phyloP scores from a whole-genome alignment of 192 early-diverging fungal species.

The Coemansia sp. region DNA sequence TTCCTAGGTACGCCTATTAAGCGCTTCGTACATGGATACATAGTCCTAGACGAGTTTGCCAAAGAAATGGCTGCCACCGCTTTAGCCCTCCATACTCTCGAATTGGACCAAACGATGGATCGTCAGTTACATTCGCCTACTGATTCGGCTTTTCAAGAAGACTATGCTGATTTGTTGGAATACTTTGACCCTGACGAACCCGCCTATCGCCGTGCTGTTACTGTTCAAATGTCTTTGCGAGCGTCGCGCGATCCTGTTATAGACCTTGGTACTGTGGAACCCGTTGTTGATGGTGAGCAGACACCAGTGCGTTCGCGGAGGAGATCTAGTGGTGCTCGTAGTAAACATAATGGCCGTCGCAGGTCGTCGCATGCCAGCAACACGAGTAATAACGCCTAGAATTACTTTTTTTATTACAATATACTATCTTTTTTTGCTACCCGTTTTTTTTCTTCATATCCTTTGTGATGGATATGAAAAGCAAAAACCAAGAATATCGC shows the following conservation, averaged over 20 bases:
- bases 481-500: too few relatives aligned
- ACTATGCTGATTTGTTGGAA: conserved; percentile 42
- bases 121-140: not conserved
- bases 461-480: too few relatives aligned
- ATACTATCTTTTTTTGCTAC: too few relatives aligned
- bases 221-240: conserved; percentile 17
- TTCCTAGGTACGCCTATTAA: conserved; percentile 50
- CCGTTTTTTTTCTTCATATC: too few relatives aligned
- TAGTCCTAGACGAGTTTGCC: conserved; percentile 65
- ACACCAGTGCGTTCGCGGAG: not conserved
- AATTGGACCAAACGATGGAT: conserved; percentile 35
- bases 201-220: conserved; percentile 19
- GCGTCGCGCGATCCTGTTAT: conserved; percentile 3
- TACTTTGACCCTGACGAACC: conserved; percentile 48
- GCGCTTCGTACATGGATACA: conserved; percentile 63
- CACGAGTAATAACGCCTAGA: not conserved
- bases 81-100: conserved; percentile 56
- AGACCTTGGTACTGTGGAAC: conserved; percentile 10
- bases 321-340: not conserved
- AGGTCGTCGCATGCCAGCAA: not conserved
- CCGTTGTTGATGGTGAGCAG: not conserved
- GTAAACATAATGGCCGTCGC: not conserved
- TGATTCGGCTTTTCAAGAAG: conserved; percentile 10
- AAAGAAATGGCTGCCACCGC: conserved; percentile 65
- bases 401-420: not conserved